Evolutionary conservation across 768 basidiomycete genomes (phyloP).

Genomic region (Auricularia auricula-judae): DNA sequence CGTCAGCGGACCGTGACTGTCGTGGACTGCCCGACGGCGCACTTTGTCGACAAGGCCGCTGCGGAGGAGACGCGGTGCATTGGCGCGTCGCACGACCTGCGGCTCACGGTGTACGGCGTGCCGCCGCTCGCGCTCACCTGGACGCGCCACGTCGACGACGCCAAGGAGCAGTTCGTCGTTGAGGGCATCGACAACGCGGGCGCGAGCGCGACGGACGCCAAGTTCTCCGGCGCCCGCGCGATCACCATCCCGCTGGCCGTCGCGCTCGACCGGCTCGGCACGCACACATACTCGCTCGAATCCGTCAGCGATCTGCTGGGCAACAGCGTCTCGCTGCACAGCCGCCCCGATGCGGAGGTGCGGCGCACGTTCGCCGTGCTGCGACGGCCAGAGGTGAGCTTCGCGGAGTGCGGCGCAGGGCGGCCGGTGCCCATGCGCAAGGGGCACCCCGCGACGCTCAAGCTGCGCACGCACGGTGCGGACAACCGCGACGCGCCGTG

Average conservation of each 20-base stretch:
- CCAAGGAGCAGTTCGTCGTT: constrained; percentile 61
- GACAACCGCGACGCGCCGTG: constrained; percentile 59
- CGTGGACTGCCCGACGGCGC: constrained; percentile 73
- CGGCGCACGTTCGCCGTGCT: constrained; percentile 60
- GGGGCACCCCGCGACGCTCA: constrained; percentile 50
- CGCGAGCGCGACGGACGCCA: constrained; percentile 2
- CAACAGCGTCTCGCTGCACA: constrained; percentile 42
- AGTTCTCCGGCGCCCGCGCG: constrained; percentile 29
- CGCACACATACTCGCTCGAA: constrained; percentile 64
- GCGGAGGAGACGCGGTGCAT: constrained; percentile 51
- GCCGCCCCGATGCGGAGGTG: constrained; percentile 22
- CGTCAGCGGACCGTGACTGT: constrained; percentile 52
- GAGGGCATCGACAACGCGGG: constrained; percentile 70
- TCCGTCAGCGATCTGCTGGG: constrained; percentile 76
- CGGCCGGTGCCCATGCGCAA: constrained; percentile 60
- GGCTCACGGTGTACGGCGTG: constrained; percentile 44
- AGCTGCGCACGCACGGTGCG: constrained; percentile 39
- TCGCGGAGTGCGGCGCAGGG: constrained; percentile 64
- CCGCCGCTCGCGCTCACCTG: constrained; percentile 60
- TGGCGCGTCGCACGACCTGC: constrained; percentile 39
- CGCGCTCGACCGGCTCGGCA: constrained; percentile 50
- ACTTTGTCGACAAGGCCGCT: constrained; percentile 39
- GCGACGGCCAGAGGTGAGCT: constrained; percentile 58
- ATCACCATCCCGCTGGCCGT: constrained; percentile 61
- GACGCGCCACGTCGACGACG: constrained; percentile 57